Conservation (phyloP, 1,284 basidiomycete species). For the Takashimella koratensis region DNA sequence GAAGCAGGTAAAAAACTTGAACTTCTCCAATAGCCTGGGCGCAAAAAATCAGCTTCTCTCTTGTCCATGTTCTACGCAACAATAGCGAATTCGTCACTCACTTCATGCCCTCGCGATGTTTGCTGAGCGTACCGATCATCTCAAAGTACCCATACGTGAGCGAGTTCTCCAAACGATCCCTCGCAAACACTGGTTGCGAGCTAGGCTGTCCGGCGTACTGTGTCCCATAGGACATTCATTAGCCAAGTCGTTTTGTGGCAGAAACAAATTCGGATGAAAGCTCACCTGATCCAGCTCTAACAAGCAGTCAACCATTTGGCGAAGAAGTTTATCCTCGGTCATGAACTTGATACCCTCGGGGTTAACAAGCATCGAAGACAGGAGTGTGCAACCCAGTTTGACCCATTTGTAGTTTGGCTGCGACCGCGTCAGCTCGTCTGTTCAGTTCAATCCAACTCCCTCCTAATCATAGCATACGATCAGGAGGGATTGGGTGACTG, state of each 20-base stretch:
- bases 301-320: constrained; percentile 82
- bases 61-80: too few species aligned
- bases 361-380: constrained; percentile 78
- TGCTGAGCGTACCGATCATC: constrained; percentile 88
- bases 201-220: constrained; percentile 50
- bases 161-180: constrained; percentile 73
- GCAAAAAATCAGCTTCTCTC: too few species aligned
- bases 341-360: constrained; percentile 81
- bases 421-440: constrained; percentile 5
- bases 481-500: too few species aligned
- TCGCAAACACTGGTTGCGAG: constrained; percentile 74
- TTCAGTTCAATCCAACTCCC: neutral
- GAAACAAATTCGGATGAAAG: constrained; percentile 7
- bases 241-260: too few species aligned
- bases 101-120: constrained; percentile 83
- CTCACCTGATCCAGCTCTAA: constrained; percentile 86
- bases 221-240: too few species aligned
- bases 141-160: constrained; percentile 91
- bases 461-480: neutral
- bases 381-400: constrained; percentile 71
- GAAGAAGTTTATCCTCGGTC: constrained; percentile 79
- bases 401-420: constrained; percentile 78
- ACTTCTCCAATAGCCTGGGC: constrained; percentile 76
- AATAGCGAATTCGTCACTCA: too few species aligned
- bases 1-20: constrained; percentile 89